Conservation (phyloP, 2,329 filamentous ascomycete genomes). For the Neocucurbitaria cava region DNA sequence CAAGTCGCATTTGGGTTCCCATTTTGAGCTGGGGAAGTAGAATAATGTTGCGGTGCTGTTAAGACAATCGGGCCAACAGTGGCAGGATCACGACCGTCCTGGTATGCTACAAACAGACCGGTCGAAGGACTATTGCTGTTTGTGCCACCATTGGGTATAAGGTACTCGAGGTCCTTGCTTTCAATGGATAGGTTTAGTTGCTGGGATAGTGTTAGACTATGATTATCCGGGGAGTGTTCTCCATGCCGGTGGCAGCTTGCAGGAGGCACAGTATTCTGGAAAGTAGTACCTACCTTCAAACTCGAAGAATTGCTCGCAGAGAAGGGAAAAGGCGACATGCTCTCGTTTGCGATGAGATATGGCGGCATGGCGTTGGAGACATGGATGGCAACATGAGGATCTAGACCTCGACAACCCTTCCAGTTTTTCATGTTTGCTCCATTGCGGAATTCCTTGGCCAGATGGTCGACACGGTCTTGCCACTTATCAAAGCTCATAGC, state of each 20-base stretch:
- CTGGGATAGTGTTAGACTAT: slow-evolving; percentile 21
- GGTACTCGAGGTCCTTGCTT: slow-evolving; percentile 34
- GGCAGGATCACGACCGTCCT: slow-evolving; percentile 13
- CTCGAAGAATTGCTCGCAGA: slow-evolving; percentile 50
- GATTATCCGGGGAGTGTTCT: background rate
- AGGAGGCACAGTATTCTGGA: slow-evolving; percentile 1
- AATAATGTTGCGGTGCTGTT: slow-evolving; percentile 25
- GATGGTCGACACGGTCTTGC: slow-evolving; percentile 60
- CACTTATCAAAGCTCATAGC: slow-evolving; percentile 56
- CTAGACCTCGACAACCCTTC: slow-evolving; percentile 63
- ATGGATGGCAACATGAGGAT: slow-evolving; percentile 55
- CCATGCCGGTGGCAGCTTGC: background rate
- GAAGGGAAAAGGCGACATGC: slow-evolving; percentile 55
- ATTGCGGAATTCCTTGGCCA: slow-evolving; percentile 62
- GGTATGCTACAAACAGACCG: slow-evolving; percentile 25
- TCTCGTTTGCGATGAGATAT: slow-evolving; percentile 59
- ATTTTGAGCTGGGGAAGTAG: slow-evolving; percentile 9
- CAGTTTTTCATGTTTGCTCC: slow-evolving; percentile 62
- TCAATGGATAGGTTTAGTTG: slow-evolving; percentile 22
- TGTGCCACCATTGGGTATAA: slow-evolving; percentile 30
- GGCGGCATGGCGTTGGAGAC: slow-evolving; percentile 61
- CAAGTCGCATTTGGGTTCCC: slow-evolving; percentile 48
- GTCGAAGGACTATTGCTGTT: slow-evolving; percentile 2
- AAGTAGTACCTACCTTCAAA: slow-evolving; percentile 31
- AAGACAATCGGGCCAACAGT: slow-evolving; percentile 24